Conservation (phyloP, 805 yeast species). For the Metschnikowia bowlesiae region DNA sequence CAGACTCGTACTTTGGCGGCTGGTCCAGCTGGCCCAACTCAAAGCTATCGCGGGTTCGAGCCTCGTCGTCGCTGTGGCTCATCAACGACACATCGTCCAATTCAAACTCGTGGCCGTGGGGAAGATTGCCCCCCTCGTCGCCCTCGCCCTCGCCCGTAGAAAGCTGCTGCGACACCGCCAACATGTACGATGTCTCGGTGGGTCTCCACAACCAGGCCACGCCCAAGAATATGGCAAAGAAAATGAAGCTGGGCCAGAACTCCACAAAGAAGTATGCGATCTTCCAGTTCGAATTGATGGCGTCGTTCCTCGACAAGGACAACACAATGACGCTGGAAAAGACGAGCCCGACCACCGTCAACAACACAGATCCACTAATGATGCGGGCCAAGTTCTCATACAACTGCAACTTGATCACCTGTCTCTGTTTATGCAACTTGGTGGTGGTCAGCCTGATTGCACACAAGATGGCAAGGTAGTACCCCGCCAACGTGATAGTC, state of each 20-base stretch:
- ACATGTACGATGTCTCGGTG: constrained; percentile 87
- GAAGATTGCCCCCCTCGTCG: constrained; percentile 19
- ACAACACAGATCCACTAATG: constrained; percentile 65
- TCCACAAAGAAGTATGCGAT: constrained; percentile 81
- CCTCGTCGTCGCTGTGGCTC: constrained; percentile 44
- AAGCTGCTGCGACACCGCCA: constrained; percentile 90
- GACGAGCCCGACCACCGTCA: constrained; percentile 66
- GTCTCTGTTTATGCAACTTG: constrained; percentile 77
- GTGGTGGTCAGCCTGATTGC: constrained; percentile 73
- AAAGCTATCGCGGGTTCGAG: constrained; percentile 31
- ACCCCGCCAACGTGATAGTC: constrained; percentile 59
- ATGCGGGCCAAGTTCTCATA: constrained; percentile 74
- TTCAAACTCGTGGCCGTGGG: constrained; percentile 53
- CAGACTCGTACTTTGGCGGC: constrained; percentile 29
- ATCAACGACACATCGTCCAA: constrained; percentile 53
- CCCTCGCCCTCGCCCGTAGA: constrained; percentile 61
- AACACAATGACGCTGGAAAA: constrained; percentile 66
- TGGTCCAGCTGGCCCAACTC: constrained; percentile 26
- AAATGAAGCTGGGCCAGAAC: constrained; percentile 92
- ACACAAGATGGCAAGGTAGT: constrained; percentile 70
- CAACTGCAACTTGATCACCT: constrained; percentile 83
- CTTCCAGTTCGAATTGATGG: constrained; percentile 88
- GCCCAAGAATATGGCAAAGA: constrained; percentile 76
- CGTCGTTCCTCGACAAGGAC: constrained; percentile 68
- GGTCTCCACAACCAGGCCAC: constrained; percentile 96